These are phyloP conservation scores for Jamesozyma rosinii DNA, from an alignment of 805 yeast species.

Conservation along the genomic window DNA sequence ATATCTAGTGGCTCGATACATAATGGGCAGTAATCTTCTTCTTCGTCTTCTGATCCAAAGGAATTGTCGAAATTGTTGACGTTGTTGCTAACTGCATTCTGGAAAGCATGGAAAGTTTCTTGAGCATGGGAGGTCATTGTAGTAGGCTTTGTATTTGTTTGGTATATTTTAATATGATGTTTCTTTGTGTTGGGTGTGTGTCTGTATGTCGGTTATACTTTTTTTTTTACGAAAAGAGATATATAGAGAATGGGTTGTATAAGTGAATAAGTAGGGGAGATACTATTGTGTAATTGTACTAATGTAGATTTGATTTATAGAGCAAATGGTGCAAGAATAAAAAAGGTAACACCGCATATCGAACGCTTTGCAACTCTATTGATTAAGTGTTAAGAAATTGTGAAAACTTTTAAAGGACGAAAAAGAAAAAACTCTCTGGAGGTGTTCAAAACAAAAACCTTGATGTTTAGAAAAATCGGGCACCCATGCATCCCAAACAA, in stretches of 20 bases:
- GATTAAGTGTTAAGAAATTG: not conserved
- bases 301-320: too few species aligned
- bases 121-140: conserved; percentile 22
- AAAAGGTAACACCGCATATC: too few species aligned
- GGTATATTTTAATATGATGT: not conserved
- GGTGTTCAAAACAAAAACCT: not conserved
- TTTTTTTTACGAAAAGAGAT: not conserved
- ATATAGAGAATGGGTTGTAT: not conserved
- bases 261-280: not conserved
- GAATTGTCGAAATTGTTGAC: conserved; percentile 28
- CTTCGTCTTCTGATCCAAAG: conserved; percentile 27
- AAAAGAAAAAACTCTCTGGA: not conserved
- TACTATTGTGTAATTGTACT: not conserved
- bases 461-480: too few species aligned
- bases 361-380: too few species aligned
- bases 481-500: not conserved
- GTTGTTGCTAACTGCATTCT: conserved; percentile 11
- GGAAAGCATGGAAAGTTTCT: conserved; percentile 26
- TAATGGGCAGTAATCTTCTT: conserved; percentile 55
- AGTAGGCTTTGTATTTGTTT: not conserved
- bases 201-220: not conserved
- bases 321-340: too few species aligned
- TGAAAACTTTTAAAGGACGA: not conserved
- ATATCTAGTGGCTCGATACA: conserved; percentile 98
- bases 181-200: not conserved